phyloP scores from a whole-genome alignment of 441 rosid genomes.

The Manihot esculenta region DNA sequence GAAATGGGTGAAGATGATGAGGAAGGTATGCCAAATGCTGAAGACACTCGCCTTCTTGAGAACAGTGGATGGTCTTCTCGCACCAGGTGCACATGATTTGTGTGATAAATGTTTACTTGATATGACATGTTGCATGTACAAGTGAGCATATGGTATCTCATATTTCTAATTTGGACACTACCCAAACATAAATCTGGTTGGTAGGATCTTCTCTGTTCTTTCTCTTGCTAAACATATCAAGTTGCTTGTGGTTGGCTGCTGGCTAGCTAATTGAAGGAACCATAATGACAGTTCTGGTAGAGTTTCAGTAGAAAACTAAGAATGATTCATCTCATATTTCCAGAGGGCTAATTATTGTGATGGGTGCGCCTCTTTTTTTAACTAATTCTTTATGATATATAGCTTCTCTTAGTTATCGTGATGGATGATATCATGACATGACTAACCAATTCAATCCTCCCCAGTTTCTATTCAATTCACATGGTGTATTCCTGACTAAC shows the following conservation, averaged over 20 bases:
- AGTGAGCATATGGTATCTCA: background rate
- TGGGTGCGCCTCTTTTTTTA: background rate
- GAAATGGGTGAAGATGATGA: slow-evolving; percentile 70
- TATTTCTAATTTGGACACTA: too few relatives aligned
- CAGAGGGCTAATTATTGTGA: background rate
- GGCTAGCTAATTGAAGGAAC: background rate
- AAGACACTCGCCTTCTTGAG: slow-evolving; percentile 68
- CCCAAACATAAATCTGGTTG: too few relatives aligned
- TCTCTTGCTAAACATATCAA: background rate
- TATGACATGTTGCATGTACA: background rate
- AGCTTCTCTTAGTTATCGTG: too few relatives aligned
- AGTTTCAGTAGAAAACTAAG: background rate
- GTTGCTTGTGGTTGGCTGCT: background rate
- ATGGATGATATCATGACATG: background rate
- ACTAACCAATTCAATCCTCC: background rate
- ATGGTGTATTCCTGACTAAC: background rate
- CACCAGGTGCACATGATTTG: slow-evolving; percentile 59
- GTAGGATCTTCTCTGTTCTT: too few relatives aligned
- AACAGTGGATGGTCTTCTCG: slow-evolving; percentile 99
- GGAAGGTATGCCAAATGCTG: slow-evolving; percentile 49
- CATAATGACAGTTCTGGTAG: background rate
- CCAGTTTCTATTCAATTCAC: background rate
- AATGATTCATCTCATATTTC: background rate
- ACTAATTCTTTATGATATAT: background rate
- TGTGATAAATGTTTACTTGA: slow-evolving; percentile 8